Base-by-base conservation (phyloP, 2,329 filamentous ascomycete species). In the Tetracladium maxilliforme region DNA sequence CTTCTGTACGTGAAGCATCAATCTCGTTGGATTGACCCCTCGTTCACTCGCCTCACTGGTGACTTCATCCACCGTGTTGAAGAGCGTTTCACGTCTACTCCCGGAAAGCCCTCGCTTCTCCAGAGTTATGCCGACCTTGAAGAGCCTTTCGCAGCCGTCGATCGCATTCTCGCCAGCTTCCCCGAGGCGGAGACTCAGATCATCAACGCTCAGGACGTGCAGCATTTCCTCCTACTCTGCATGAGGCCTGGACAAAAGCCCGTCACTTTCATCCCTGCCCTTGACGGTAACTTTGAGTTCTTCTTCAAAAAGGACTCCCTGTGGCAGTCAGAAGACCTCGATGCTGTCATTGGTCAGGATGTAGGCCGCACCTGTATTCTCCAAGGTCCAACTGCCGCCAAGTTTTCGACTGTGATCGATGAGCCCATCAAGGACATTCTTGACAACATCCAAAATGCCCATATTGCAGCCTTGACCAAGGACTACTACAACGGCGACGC, bases 241-340 rank as follows among this genome's bases (percentile, higher is more conserved):
- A 76, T 90, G 56, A 76, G 84, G 19, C 81, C 79, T 23, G 78
- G 77, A 20, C 90, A 98, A 61, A 98, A 98, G 66, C 90, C 90
- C 3, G 81, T 92, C 15, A 90, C 87, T 1, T 98, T 98, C 47
- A 86, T 98, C 16, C 90, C 90, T 5, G 65, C 79, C n/a, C 65
- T 98, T 13, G 90, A 98, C 42, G 84, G 92, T 34, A 93, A 87
- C 48, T 98, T 98, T 38, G 90, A 98, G 48, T 93, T 92, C 57
- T 98, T 83, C 62, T 98, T 98, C 76, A 98, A 98, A 73, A 98
- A 98, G 62, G 90, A 98, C 51, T 98, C 90, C 2, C 68, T 98
- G 6, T 98, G 90, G 90, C 90, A 98, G 56, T 95, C 90, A 2
- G 90, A 98, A 54, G 90, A 98, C 44, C 64, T 98, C 8, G 87